Evolutionary conservation across 441 rosid genomes (phyloP), one percentile per base, ranked within the genome.

Genomic region (Sinapis alba): DNA sequence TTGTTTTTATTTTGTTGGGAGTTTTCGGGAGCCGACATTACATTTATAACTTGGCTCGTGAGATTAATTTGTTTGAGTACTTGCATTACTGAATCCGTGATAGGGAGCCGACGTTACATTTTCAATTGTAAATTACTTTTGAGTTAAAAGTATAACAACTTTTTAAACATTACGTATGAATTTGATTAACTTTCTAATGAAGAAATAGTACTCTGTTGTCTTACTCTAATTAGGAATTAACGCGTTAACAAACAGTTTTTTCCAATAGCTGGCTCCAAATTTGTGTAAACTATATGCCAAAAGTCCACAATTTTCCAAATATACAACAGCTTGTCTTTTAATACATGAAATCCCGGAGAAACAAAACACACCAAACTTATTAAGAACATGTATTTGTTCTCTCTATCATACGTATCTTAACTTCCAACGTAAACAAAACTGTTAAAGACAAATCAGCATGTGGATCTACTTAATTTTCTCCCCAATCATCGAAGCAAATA

Each of bases 1-100:
- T 77, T 71, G 71, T 71, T 58, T 71, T 45, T 69, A 69, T 63
- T 64, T 43, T 71, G 43, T 65, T 70, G 80, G 75, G 79, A 54
- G 71, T 71, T 65, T 53, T 59, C 58, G 72, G 3, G 50, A 77
- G 76, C 75, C 68, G 72, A 77, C 73, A 77, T 71, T 50, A 50
- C 26, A 32, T 18, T 58, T 58, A 26, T 1, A 26, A 26, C 16
- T 27, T 36, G 75, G 65, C 79, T 76, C 62, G 79, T 62, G 79
- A 75, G 23, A 57, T 41, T 69, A 53, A 26, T 69, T 75, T 69
- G 74, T 75, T 62, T 53, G 23, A 75, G 69, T 75, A 27, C 19
- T 61, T 38, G 4, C 28, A 27, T 68, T 54, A 69, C 24, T 69
- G 51, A 38, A 61, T 19, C 57, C 57, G 60, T 69, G 79, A 50